phyloP scores from a whole-genome alignment of 2,329 filamentous ascomycete species.

The Orbilia ellipsospora region DNA sequence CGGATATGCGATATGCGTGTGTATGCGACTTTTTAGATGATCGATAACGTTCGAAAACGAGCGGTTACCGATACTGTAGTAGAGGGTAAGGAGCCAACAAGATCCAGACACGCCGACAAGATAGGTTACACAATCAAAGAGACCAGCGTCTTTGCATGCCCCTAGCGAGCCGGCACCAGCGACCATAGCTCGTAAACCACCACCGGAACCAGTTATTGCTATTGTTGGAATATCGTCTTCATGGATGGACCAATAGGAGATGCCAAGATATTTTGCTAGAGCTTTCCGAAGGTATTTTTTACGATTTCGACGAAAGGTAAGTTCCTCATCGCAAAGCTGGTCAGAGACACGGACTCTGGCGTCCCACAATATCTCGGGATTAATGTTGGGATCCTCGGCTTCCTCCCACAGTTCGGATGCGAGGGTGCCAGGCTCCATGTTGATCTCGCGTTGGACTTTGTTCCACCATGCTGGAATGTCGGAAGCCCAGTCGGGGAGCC shows the following conservation, averaged over 20 bases:
- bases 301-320: slow-evolving; percentile 76
- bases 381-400: slow-evolving; percentile 81
- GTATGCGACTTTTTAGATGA: slow-evolving; percentile 85
- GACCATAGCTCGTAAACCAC: slow-evolving; percentile 87
- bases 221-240: slow-evolving; percentile 93
- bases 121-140: slow-evolving; percentile 95
- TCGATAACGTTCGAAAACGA: slow-evolving; percentile 77
- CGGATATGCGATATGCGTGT: slow-evolving; percentile 91
- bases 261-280: slow-evolving; percentile 81
- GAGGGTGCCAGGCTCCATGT: slow-evolving; percentile 83
- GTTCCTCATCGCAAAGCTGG: slow-evolving; percentile 84
- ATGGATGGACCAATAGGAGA: slow-evolving; percentile 83
- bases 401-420: slow-evolving; percentile 95
- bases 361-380: slow-evolving; percentile 87
- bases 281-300: slow-evolving; percentile 76
- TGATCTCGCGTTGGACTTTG: slow-evolving; percentile 58
- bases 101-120: slow-evolving; percentile 95
- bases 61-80: slow-evolving; percentile 78
- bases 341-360: slow-evolving; percentile 84
- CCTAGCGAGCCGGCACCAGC: slow-evolving; percentile 89
- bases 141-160: slow-evolving; percentile 82
- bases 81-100: slow-evolving; percentile 93
- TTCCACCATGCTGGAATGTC: slow-evolving; percentile 57
- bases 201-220: slow-evolving; percentile 92
- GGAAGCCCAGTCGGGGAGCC: slow-evolving; percentile 51